Conservation (phyloP, 805 yeast genomes). For the Kluyveromyces aestuarii region DNA sequence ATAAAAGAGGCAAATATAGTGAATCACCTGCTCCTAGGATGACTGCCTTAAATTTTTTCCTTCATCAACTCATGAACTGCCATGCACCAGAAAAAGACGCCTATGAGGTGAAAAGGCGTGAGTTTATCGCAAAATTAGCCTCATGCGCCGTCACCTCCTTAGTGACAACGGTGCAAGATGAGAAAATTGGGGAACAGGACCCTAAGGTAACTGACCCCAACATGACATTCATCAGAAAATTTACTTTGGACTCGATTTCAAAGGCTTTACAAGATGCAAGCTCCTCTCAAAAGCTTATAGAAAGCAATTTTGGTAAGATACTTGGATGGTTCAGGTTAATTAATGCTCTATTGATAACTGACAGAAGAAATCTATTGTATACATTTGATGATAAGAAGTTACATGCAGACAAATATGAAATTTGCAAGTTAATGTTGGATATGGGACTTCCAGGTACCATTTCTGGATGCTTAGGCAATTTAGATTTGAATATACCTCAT, state of each 20-base stretch:
- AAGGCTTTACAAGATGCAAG: constrained; percentile 51
- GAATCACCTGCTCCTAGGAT: constrained; percentile 57
- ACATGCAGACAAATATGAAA: constrained; percentile 51
- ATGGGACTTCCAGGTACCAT: constrained; percentile 50
- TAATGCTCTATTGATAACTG: constrained; percentile 20
- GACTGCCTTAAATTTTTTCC: constrained; percentile 65
- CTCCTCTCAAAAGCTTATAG: constrained; percentile 15
- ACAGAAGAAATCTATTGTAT: constrained; percentile 29
- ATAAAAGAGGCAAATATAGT: constrained; percentile 41
- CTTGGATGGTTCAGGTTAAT: constrained; percentile 26
- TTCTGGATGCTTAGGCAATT: constrained; percentile 48
- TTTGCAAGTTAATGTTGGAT: constrained; percentile 62
- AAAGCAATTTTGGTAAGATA: constrained; percentile 20
- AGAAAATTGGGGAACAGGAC: constrained; percentile 31
- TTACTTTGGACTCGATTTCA: constrained; percentile 57
- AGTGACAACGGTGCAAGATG: constrained; percentile 47
- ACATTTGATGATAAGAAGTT: constrained; percentile 39
- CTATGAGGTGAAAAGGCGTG: constrained; percentile 38
- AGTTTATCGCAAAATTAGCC: constrained; percentile 53
- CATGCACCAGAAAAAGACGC: constrained; percentile 30
- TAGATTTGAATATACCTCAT: constrained; percentile 69
- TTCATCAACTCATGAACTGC: constrained; percentile 64
- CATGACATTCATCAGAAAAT: constrained; percentile 62
- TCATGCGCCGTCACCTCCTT: constrained; percentile 53
- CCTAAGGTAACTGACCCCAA: constrained; percentile 54